Evolutionary conservation across 371 early-diverging fungal genomes (phyloP).

Genomic region (Mortierella sp.): DNA sequence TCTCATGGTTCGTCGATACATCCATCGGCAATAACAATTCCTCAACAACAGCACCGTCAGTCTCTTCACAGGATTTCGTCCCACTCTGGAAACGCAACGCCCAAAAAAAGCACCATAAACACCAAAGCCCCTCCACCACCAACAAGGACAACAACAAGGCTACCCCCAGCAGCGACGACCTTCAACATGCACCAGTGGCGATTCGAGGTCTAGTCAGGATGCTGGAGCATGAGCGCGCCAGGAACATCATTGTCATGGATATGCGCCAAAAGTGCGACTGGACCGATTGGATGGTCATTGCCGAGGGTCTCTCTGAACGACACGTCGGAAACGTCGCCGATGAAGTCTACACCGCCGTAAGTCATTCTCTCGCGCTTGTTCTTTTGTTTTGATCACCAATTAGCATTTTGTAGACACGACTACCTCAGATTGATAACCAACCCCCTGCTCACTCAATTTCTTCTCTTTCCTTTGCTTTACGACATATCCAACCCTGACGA

Average conservation of each 20-base stretch:
- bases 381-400: not conserved
- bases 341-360: constrained; percentile 77
- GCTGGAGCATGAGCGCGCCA: constrained; percentile 74
- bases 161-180: no score
- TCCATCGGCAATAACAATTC: constrained; percentile 38
- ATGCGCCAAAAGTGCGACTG: constrained; percentile 86
- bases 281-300: constrained; percentile 89
- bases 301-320: constrained; percentile 78
- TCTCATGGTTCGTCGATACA: constrained; percentile 80
- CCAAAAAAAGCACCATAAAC: not conserved
- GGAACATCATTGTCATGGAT: constrained; percentile 78
- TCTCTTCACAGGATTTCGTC: constrained; percentile 64
- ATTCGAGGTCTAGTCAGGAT: constrained; percentile 59
- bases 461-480: not conserved
- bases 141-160: not conserved
- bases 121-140: constrained; percentile 6
- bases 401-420: not conserved
- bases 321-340: constrained; percentile 83
- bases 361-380: constrained; percentile 1
- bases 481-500: not conserved
- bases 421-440: no score
- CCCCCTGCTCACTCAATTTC: not conserved
- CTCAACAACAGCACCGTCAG: not conserved
- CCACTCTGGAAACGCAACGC: constrained; percentile 75
- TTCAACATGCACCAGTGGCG: constrained; percentile 20